Percentiles rank a stretch among this genome's conserved stretches.
phyloP scores from a whole-genome alignment of 441 rosid species.

The Rhodomyrtus psidioides region DNA sequence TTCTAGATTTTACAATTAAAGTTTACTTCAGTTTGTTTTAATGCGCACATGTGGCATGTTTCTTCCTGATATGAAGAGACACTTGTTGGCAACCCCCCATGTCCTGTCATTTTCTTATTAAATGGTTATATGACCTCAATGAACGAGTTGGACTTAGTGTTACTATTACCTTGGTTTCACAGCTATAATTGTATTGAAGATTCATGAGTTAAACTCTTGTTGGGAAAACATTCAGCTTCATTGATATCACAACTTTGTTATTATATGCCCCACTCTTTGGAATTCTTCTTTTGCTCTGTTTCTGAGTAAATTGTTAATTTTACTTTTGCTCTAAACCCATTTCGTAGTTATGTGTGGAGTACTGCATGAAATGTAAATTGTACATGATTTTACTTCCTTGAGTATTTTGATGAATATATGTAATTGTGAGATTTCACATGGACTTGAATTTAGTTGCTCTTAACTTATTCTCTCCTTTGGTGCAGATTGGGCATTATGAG shows the following conservation, averaged over 20 bases:
- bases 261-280: background rate
- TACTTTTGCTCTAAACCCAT: background rate
- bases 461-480: background rate
- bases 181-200: background rate
- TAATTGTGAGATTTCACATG: background rate
- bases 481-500: constrained; percentile 55
- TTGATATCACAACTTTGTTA: background rate
- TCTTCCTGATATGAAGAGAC: background rate
- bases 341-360: background rate
- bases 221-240: background rate
- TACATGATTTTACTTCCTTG: background rate
- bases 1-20: background rate
- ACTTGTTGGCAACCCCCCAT: background rate
- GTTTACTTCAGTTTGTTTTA: background rate
- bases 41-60: background rate
- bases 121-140: background rate
- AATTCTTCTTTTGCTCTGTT: background rate
- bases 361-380: background rate
- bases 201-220: background rate
- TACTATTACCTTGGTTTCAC: background rate
- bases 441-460: background rate
- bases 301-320: background rate
- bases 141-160: background rate
- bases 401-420: background rate
- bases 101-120: background rate